Base-by-base conservation (phyloP, 139 green algal species). In the Tetradesmus obliquus region DNA sequence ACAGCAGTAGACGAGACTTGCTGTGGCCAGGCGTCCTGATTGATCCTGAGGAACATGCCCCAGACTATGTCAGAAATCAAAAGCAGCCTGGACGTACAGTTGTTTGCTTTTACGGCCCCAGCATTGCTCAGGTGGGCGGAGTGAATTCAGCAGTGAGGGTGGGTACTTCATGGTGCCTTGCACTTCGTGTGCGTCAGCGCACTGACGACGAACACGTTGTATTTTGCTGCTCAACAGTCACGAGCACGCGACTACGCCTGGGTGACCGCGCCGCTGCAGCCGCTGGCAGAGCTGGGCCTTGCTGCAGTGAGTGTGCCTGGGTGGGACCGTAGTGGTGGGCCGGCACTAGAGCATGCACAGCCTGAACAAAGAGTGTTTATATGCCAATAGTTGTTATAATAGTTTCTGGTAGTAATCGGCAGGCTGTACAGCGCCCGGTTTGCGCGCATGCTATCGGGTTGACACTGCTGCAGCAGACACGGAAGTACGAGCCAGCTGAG, bases 21-120 rank as follows among this genome's bases (percentile, higher is more conserved):
- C 15, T 62, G 17, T 89, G 85, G 85, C 85, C 85, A n/a, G 85
- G 55, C 12, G 55, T 74, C 5, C 3, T 89, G 45, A 24, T 62
- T 24, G 66, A 76, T 24, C 57, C 84, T 24, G 84, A 76, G 24
- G 66, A 79, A 15, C 71, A 79, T 24, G 62, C 55, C 22, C 85
- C 85, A 22, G 66, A 82, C 17, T 89, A 66, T 32, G 72, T 89
- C 2, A 76, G 71, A 19, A 32, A 22, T 12, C 85, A 76, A 3
- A 22, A 82, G 66, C 55, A 24, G n/a, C 32, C 66, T 54, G 85
- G 66, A 7, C 17, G 85, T 6, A 5, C 71, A 10, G 55, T 53
- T 22, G 66, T 89, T 4, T 69, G 62, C 62, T 89, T 89, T 20
- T 89, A 82, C 57, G 85, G 85, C 9, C 85, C 85, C 54, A 82